A percentile compares a stretch with the other conserved stretches of the same genome.
Evolutionary conservation across 208 protist genomes (phyloP).

Genomic region (Leishmania turanica): DNA sequence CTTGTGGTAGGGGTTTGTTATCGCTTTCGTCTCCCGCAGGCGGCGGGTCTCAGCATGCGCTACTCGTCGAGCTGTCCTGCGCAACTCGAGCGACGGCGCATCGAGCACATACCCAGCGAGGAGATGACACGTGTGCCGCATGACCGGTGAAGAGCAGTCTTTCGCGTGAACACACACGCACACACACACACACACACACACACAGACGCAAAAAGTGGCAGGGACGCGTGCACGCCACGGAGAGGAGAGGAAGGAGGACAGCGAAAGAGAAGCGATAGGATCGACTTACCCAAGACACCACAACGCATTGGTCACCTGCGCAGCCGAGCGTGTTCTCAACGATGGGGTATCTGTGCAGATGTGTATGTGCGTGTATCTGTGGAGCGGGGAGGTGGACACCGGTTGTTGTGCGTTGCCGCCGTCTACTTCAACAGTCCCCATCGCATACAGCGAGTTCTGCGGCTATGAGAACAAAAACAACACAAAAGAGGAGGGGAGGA

Average conservation of each 20-base stretch:
- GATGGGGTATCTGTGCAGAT: neutral
- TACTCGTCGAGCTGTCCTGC: conserved; percentile 15
- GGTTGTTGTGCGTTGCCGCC: neutral
- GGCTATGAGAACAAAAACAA: neutral
- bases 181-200: too few species aligned
- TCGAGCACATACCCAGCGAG: conserved; percentile 9
- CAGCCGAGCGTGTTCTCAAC: neutral
- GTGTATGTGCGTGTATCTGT: neutral
- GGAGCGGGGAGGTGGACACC: neutral
- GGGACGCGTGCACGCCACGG: neutral
- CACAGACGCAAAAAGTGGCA: too few species aligned
- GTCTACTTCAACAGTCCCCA: neutral
- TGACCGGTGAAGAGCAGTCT: neutral
- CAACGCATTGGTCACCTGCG: neutral
- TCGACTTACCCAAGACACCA: neutral
- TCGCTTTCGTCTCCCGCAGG: conserved; percentile 2
- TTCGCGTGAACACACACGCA: neutral
- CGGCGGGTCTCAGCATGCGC: conserved; percentile 14
- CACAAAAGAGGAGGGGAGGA: neutral
- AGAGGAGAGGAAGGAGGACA: neutral
- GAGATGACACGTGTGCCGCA: neutral
- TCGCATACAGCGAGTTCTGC: neutral
- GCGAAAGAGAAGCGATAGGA: neutral
- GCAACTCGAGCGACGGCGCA: conserved; percentile 10
- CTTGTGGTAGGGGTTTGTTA: conserved; percentile 54